These are phyloP conservation scores for Boechera retrofracta DNA, from an alignment of 345 rosid species.

Conservation along the genomic window DNA sequence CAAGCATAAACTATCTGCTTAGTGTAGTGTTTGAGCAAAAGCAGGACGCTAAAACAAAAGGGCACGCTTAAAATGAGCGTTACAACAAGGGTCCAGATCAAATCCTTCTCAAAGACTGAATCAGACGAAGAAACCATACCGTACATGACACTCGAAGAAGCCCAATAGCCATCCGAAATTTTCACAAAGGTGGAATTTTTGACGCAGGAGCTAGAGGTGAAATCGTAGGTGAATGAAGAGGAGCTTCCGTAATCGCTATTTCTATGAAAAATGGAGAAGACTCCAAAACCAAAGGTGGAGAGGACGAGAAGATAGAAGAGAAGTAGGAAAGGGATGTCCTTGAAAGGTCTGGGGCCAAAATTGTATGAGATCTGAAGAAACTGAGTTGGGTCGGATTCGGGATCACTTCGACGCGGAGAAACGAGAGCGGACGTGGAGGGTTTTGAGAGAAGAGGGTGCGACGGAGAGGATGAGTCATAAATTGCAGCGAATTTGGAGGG, in stretches of 20 bases:
- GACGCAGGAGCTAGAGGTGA: slow-evolving; percentile 63
- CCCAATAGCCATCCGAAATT: slow-evolving; percentile 32
- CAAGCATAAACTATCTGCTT: slow-evolving; percentile 81
- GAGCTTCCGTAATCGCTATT: slow-evolving; percentile 57
- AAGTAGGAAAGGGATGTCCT: slow-evolving; percentile 74
- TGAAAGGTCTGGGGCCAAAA: slow-evolving; percentile 74
- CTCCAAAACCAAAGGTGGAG: slow-evolving; percentile 76
- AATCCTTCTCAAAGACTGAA: slow-evolving; percentile 48
- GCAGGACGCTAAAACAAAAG: slow-evolving; percentile 65
- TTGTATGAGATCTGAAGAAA: slow-evolving; percentile 89
- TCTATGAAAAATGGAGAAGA: slow-evolving; percentile 68
- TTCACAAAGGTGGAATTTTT: slow-evolving; percentile 39
- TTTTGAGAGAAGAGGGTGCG: slow-evolving; percentile 76
- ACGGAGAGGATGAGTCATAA: slow-evolving; percentile 57
- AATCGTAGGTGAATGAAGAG: slow-evolving; percentile 63
- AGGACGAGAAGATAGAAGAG: slow-evolving; percentile 65
- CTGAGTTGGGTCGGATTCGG: slow-evolving; percentile 67
- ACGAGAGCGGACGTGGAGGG: slow-evolving; percentile 53
- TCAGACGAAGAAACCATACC: slow-evolving; percentile 40
- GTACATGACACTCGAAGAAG: slow-evolving; percentile 4
- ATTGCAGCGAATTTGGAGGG: slow-evolving; percentile 46
- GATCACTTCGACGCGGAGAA: slow-evolving; percentile 46
- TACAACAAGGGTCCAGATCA: slow-evolving; percentile 72
- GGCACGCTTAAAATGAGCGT: slow-evolving; percentile 76
- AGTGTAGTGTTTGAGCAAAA: slow-evolving; percentile 78